Percentiles rank a stretch among this genome's conserved stretches.
Conservation (phyloP, 1,284 basidiomycete species). For the Coniferiporia sulphurascens region DNA sequence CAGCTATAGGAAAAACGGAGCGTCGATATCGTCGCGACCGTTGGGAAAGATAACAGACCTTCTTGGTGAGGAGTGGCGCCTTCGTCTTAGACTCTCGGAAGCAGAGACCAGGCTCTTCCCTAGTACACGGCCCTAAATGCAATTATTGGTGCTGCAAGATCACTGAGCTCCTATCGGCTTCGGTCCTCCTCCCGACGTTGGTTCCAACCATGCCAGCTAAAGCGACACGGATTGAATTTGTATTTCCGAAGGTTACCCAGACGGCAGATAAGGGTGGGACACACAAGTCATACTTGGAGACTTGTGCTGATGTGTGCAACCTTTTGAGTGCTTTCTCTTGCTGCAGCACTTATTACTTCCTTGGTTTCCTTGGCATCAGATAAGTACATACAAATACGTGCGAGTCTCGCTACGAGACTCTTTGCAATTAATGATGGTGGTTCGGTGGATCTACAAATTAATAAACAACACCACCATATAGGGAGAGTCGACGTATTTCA, state of each 20-base stretch:
- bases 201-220: not conserved
- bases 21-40: not conserved
- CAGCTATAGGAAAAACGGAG: not conserved
- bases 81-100: not conserved
- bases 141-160: not conserved
- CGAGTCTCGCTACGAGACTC: too few species aligned
- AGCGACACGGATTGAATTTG: not conserved
- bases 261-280: not conserved
- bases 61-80: not conserved
- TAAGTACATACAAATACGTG: too few species aligned
- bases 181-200: not conserved
- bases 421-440: too few species aligned
- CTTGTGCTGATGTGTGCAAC: too few species aligned
- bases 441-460: too few species aligned
- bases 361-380: too few species aligned
- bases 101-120: conserved; percentile 8
- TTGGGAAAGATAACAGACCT: not conserved
- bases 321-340: not conserved
- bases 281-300: too few species aligned
- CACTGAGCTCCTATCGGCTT: not conserved
- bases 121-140: not conserved
- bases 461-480: too few species aligned
- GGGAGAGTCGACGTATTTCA: too few species aligned
- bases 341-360: too few species aligned
- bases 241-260: not conserved